These are phyloP conservation scores for Diplodia sapinea DNA, from an alignment of 2,329 filamentous ascomycete species.

Conservation along the genomic window DNA sequence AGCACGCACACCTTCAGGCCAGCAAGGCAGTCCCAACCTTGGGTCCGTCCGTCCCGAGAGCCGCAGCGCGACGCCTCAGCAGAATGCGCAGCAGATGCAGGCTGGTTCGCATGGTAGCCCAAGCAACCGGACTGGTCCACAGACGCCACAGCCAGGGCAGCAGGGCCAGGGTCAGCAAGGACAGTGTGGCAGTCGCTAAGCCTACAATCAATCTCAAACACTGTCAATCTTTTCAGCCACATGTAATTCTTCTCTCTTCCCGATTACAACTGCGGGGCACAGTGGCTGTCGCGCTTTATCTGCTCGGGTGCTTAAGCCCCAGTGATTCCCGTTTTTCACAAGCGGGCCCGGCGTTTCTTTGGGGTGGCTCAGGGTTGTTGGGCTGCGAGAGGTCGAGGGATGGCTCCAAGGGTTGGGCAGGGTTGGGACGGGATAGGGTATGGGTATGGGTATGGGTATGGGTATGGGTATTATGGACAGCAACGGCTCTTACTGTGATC, in stretches of 20 bases:
- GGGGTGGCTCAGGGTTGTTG: not conserved
- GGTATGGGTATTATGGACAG: not conserved
- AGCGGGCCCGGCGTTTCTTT: conserved; percentile 2
- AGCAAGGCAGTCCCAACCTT: conserved; percentile 36
- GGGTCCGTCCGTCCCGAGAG: conserved; percentile 38
- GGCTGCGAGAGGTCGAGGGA: not conserved
- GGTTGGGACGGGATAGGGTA: not conserved
- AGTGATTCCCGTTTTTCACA: not conserved
- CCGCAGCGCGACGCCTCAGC: conserved; percentile 47
- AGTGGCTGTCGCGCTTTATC: not conserved
- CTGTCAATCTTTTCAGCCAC: not conserved
- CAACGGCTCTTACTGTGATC: conserved; percentile 6
- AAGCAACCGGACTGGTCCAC: not conserved
- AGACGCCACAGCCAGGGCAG: not conserved
- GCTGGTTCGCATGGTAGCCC: conserved; percentile 18
- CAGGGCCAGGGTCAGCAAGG: conserved; percentile 12
- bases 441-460: not conserved
- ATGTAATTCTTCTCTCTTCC: not conserved
- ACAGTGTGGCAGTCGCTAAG: conserved; percentile 1
- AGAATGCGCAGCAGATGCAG: conserved; percentile 23
- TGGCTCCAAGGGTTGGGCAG: not conserved
- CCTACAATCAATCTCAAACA: not conserved
- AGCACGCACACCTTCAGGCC: conserved; percentile 36
- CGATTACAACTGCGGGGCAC: not conserved
- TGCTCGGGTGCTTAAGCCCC: not conserved